Evolutionary conservation across 768 basidiomycete species (phyloP).

Genomic region (Terana coerulea): DNA sequence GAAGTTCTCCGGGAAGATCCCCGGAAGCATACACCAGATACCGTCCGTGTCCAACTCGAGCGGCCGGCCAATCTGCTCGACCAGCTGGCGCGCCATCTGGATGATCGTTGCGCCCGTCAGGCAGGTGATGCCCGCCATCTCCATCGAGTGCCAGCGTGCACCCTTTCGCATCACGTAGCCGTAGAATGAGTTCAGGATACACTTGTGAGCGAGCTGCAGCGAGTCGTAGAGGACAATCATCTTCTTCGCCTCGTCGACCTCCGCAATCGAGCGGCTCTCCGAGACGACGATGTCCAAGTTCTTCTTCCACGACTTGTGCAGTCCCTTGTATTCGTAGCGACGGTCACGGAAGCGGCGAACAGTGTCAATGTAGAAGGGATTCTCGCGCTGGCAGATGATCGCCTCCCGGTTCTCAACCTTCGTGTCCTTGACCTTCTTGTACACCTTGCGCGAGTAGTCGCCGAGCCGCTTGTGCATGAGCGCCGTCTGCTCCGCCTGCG

Average conservation of each 20-base stretch:
- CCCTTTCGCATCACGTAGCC: conserved; percentile 99
- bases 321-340: conserved; percentile 97
- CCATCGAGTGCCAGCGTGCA: conserved; percentile 99
- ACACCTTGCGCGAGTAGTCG: conserved; percentile 98
- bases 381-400: conserved; percentile 96
- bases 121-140: conserved; percentile 99
- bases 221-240: conserved; percentile 99
- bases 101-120: conserved; percentile 97
- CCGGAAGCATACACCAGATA: conserved; percentile 99
- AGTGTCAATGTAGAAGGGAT: conserved; percentile 99
- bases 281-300: conserved; percentile 73
- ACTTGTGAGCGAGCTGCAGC: conserved; percentile 97
- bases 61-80: conserved; percentile 96
- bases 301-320: conserved; percentile 99
- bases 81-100: conserved; percentile 95
- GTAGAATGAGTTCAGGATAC: conserved; percentile 99
- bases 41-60: conserved; percentile 98
- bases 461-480: conserved; percentile 94
- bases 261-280: conserved; percentile 73
- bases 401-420: conserved; percentile 90
- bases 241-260: conserved; percentile 96
- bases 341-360: conserved; percentile 96
- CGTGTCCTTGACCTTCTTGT: conserved; percentile 97
- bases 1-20: conserved; percentile 97
- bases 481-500: conserved; percentile 82